Base-by-base conservation (phyloP, 768 basidiomycete species). In the Tephrocybe sp. region DNA sequence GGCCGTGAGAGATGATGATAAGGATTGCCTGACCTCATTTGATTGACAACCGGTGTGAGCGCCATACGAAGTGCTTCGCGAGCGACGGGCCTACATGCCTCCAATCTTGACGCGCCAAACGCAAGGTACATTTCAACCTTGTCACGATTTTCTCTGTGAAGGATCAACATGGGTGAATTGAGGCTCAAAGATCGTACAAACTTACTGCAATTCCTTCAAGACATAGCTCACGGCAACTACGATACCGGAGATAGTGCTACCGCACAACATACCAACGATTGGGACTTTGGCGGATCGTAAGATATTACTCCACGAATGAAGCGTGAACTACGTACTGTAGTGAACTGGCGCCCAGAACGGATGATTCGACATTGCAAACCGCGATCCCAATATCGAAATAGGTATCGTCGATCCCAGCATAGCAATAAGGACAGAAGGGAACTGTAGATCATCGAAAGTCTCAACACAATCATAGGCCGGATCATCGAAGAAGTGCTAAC, bases 291-390 rank as follows among this genome's bases (percentile, higher is more conserved):
- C 16, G 18, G 5, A 13, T 11, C 18, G 42, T 54, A 34, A 22
- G 35, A n/a, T n/a, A n/a, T n/a, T n/a, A n/a, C n/a, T n/a, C n/a
- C n/a, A n/a, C n/a, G n/a, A 27, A 27, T 39, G 21, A 12, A 19
- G 30, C 12, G 27, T 4, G 12, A 24, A 18, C 6, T 6, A 58
- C 83, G 34, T 52, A 89, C 90, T 85, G 58, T 84, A 93, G 61
- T 91, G 87, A 30, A 83, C 82, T 0, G 92, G 90, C 21, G 72
- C 78, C 92, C 93, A 94, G 65, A 94, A 91, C 2, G 89, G 89
- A 0, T 78, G 63, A 12, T 86, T 72, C 0, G 77, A 73, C 87
- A 94, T 92, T 2, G 90, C 87, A 56, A 79, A 92, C 5, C 78
- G 76, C 1, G 80, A 75, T 0, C 91, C 91, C 9, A 92, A 68